phyloP scores from a whole-genome alignment of 495 filamentous ascomycete genomes.

The Venustampulla echinocandica region DNA sequence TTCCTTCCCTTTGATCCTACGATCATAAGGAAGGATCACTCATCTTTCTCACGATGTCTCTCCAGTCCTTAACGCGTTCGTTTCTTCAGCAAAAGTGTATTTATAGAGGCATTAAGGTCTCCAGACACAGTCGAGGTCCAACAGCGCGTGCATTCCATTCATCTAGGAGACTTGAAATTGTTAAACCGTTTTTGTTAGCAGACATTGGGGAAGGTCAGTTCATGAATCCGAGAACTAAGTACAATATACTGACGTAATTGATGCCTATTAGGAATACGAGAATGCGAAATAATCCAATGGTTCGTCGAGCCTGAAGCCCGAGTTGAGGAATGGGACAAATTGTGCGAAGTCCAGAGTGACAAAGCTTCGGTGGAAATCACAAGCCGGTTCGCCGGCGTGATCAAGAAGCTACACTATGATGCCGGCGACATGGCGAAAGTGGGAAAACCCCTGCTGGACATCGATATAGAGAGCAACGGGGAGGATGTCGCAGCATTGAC shows the following conservation, averaged over 20 bases:
- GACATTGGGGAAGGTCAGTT: constrained; percentile 90
- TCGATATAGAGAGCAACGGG: constrained; percentile 53
- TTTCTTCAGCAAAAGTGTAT: constrained; percentile 34
- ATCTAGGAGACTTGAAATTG: constrained; percentile 44
- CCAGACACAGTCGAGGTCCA: constrained; percentile 25
- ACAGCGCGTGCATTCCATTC: constrained; percentile 46
- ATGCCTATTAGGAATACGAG: constrained; percentile 74
- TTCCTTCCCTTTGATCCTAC: constrained; percentile 3
- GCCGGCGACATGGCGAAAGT: constrained; percentile 94
- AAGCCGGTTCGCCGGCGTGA: constrained; percentile 85
- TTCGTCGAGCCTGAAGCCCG: constrained; percentile 93
- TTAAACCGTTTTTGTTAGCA: constrained; percentile 84
- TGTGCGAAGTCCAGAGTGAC: constrained; percentile 97
- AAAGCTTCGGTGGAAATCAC: constrained; percentile 99
- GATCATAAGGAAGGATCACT: constrained; percentile 11
- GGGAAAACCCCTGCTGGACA: constrained; percentile 74
- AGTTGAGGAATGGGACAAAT: constrained; percentile 94
- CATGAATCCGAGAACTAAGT: background rate
- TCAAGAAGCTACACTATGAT: constrained; percentile 94
- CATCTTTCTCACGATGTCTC: constrained; percentile 35
- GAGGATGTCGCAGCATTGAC: constrained; percentile 36
- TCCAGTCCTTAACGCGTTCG: constrained; percentile 33
- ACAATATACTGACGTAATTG: constrained; percentile 13
- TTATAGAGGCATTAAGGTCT: constrained; percentile 26
- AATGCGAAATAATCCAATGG: constrained; percentile 99